Evolutionary conservation across 2,329 filamentous ascomycete genomes (phyloP).

Genomic region (Colletotrichum eremochloae): DNA sequence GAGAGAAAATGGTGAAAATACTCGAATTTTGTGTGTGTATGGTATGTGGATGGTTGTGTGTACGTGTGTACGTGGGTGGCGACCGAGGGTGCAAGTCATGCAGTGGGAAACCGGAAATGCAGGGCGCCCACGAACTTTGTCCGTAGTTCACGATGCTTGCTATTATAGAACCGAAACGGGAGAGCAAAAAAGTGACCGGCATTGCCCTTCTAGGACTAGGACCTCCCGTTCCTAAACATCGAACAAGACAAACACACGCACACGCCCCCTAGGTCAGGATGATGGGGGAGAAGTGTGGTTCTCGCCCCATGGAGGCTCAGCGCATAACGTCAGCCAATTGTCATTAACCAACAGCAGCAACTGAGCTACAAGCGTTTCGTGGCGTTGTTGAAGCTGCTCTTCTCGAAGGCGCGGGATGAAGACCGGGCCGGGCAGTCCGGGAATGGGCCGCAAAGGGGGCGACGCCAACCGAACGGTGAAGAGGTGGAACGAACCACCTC

Average conservation of each 20-base stretch:
- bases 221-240: constrained; percentile 1
- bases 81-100: background rate
- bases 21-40: background rate
- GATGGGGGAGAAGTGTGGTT: constrained; percentile 20
- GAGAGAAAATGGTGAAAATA: background rate
- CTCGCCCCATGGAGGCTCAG: background rate
- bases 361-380: constrained; percentile 3
- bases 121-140: constrained; percentile 3
- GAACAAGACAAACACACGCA: background rate
- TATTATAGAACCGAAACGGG: constrained; percentile 14
- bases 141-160: constrained; percentile 20
- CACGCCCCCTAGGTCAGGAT: constrained; percentile 11
- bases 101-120: background rate
- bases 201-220: constrained; percentile 28
- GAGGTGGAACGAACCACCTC: background rate
- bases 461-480: background rate
- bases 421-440: constrained; percentile 14
- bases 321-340: constrained; percentile 11
- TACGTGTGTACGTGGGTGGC: background rate
- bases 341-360: constrained; percentile 6
- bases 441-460: background rate
- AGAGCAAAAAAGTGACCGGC: constrained; percentile 3
- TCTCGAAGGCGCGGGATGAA: constrained; percentile 6
- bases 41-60: background rate
- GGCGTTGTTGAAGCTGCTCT: background rate